These are phyloP conservation scores for Peronospora farinosa DNA, from an alignment of 352 stramenopile species.

Conservation along the genomic window DNA sequence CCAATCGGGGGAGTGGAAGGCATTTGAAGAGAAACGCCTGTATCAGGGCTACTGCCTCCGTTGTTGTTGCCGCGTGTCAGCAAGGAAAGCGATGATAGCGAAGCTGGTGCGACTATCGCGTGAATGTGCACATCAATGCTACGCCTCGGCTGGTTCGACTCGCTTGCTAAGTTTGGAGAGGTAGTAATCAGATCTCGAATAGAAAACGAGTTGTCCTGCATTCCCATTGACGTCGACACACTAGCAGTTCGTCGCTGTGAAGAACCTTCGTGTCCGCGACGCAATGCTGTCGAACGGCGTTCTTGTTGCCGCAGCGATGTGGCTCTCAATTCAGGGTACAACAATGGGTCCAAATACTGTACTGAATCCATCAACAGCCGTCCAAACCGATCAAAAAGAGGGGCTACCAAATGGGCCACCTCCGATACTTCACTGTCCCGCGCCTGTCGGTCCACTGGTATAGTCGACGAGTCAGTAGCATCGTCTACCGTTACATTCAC, in stretches of 20 bases:
- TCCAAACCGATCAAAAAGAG: slow-evolving; percentile 78
- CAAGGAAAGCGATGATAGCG: slow-evolving; percentile 55
- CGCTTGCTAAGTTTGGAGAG: slow-evolving; percentile 21
- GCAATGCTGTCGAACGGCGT: slow-evolving; percentile 14
- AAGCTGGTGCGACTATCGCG: slow-evolving; percentile 73
- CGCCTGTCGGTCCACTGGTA: neutral
- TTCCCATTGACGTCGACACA: slow-evolving; percentile 26
- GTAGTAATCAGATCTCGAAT: slow-evolving; percentile 63
- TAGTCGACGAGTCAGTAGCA: neutral
- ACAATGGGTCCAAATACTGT: slow-evolving; percentile 48
- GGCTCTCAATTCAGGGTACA: slow-evolving; percentile 42
- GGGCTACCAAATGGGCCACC: slow-evolving; percentile 58
- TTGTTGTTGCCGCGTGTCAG: slow-evolving; percentile 26
- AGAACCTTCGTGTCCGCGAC: slow-evolving; percentile 9
- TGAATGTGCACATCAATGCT: slow-evolving; percentile 87
- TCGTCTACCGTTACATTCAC: neutral
- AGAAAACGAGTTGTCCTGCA: slow-evolving; percentile 39
- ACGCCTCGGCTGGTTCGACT: slow-evolving; percentile 35
- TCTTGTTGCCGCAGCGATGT: slow-evolving; percentile 37
- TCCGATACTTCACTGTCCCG: slow-evolving; percentile 44
- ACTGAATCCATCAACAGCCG: slow-evolving; percentile 67
- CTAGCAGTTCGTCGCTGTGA: slow-evolving; percentile 10
- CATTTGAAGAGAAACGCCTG: slow-evolving; percentile 4
- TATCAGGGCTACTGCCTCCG: slow-evolving; percentile 2
- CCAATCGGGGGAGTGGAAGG: slow-evolving; percentile 23